These are phyloP conservation scores for Dictyophora rubrovolvata DNA, from an alignment of 768 basidiomycete species.

Conservation along the genomic window DNA sequence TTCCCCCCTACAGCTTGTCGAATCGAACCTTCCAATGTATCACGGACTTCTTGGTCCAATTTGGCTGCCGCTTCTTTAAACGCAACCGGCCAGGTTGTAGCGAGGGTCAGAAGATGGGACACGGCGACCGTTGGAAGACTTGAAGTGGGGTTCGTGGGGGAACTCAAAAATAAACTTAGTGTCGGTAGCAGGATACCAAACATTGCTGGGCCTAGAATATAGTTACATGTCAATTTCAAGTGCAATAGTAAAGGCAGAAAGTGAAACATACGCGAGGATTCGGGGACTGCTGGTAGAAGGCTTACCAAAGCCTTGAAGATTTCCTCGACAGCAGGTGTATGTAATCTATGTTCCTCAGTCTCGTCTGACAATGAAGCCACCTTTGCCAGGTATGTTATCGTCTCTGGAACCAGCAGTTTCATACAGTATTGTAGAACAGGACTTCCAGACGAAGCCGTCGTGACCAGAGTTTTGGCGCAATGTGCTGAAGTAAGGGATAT, in stretches of 20 bases:
- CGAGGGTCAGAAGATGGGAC: conserved; percentile 60
- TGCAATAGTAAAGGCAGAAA: not conserved
- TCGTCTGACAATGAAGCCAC: conserved; percentile 55
- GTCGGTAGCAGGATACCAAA: conserved; percentile 70
- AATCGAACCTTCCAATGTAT: conserved; percentile 66
- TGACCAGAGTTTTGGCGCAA: conserved; percentile 76
- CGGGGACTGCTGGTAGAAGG: conserved; percentile 45
- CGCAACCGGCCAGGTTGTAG: conserved; percentile 54
- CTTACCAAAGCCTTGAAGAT: conserved; percentile 71
- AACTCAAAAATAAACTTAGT: conserved; percentile 57
- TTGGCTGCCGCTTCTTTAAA: conserved; percentile 80
- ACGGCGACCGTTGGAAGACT: conserved; percentile 49
- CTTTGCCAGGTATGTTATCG: conserved; percentile 73
- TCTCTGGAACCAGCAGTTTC: conserved; percentile 62
- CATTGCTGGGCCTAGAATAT: conserved; percentile 45
- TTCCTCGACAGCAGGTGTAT: conserved; percentile 59
- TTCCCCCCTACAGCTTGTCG: conserved; percentile 55
- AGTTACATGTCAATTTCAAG: conserved; percentile 9
- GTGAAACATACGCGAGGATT: conserved; percentile 48
- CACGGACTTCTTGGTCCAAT: conserved; percentile 46
- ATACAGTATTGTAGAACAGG: conserved; percentile 61
- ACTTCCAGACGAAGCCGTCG: conserved; percentile 58
- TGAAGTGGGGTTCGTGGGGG: conserved; percentile 30
- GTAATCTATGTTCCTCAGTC: conserved; percentile 41
- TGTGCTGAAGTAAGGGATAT: conserved; percentile 78